A percentile compares a stretch with the other conserved stretches of the same genome.
Conservation (phyloP, 2,329 filamentous ascomycete species). For the Alternaria atra region DNA sequence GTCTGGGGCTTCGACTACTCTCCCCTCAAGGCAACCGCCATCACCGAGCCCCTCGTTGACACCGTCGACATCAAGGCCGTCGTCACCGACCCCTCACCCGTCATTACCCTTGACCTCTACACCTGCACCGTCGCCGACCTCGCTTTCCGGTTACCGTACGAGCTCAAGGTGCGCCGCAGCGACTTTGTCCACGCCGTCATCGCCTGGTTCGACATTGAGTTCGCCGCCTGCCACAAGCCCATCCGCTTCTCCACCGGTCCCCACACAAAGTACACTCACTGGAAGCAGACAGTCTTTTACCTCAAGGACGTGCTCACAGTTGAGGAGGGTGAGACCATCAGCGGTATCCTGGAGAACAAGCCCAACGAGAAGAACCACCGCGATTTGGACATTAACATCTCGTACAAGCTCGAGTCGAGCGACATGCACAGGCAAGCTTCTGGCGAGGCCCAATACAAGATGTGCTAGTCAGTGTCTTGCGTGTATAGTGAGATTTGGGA, state of each 20-base stretch:
- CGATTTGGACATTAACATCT: constrained; percentile 89
- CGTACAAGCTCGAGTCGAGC: constrained; percentile 80
- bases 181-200: constrained; percentile 98
- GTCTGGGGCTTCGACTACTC: constrained; percentile 98
- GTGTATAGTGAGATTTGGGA: background rate
- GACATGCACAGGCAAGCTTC: constrained; percentile 74
- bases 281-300: constrained; percentile 99
- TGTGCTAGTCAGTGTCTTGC: constrained; percentile 51
- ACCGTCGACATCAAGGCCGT: constrained; percentile 97
- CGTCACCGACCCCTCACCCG: constrained; percentile 85
- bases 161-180: constrained; percentile 78
- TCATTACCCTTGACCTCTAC: constrained; percentile 93
- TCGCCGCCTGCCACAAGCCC: constrained; percentile 97
- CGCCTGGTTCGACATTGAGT: constrained; percentile 99
- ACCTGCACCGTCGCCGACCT: constrained; percentile 85
- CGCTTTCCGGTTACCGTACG: constrained; percentile 81
- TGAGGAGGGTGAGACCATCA: constrained; percentile 82
- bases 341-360: constrained; percentile 78
- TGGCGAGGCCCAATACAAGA: constrained; percentile 82
- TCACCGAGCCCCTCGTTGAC: constrained; percentile 95
- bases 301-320: constrained; percentile 92
- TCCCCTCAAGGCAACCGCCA: constrained; percentile 89
- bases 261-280: constrained; percentile 99
- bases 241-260: constrained; percentile 96
- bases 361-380: constrained; percentile 94